These are phyloP conservation scores for Pleurotus citrinopileatus DNA, from an alignment of 768 basidiomycete species.

Conservation along the genomic window DNA sequence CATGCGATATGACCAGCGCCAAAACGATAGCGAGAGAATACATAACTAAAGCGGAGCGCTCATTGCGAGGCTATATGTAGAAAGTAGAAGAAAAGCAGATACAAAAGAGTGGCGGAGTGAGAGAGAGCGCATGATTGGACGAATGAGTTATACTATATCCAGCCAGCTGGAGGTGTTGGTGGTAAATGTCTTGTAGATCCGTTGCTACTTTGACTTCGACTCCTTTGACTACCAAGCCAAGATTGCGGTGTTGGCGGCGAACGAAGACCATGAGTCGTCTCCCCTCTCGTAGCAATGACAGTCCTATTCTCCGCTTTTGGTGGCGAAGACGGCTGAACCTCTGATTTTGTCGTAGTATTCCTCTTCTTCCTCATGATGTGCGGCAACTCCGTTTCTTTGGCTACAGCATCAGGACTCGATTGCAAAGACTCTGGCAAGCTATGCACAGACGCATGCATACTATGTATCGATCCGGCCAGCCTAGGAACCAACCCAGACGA, in stretches of 20 bases:
- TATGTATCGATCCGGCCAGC: slow-evolving; percentile 35
- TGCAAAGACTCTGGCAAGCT: slow-evolving; percentile 51
- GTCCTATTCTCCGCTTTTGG: neutral
- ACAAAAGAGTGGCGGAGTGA: neutral
- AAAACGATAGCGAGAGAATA: neutral
- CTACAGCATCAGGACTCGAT: neutral
- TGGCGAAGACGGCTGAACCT: neutral
- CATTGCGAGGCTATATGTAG: neutral
- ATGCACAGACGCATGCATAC: slow-evolving; percentile 52
- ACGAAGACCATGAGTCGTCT: slow-evolving; percentile 17
- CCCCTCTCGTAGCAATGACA: neutral
- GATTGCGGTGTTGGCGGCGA: slow-evolving; percentile 44
- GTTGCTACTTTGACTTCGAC: slow-evolving; percentile 24
- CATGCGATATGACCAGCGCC: neutral
- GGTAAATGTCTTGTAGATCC: slow-evolving; percentile 22
- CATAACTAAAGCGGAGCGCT: neutral
- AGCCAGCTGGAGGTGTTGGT: slow-evolving; percentile 40
- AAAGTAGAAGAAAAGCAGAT: neutral
- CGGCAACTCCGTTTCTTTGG: neutral
- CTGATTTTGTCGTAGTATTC: neutral
- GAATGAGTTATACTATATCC: slow-evolving; percentile 44
- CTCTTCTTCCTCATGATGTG: neutral
- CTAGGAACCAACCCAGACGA: slow-evolving; percentile 15
- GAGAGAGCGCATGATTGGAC: neutral
- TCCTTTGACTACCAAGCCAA: slow-evolving; percentile 32